Evolutionary conservation across 208 protist species (phyloP).

Genomic region (Trypanosoma grayi): DNA sequence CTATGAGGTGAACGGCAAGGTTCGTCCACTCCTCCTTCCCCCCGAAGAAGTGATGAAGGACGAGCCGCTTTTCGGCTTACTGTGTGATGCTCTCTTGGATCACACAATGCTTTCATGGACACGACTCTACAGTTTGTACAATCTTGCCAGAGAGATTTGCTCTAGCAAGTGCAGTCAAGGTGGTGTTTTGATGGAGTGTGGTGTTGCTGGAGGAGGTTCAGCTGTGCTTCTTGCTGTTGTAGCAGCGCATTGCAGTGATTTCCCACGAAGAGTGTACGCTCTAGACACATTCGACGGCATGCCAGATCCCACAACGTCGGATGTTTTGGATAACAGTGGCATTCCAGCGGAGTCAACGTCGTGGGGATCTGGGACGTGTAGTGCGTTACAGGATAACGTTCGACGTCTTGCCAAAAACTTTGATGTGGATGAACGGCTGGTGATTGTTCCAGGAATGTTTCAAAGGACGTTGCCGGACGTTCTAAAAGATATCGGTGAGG

Average conservation of each 20-base stretch:
- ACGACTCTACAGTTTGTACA: conserved; percentile 58
- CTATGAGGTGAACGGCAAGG: conserved; percentile 41
- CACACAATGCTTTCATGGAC: conserved; percentile 82
- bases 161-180: background rate
- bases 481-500: conserved; percentile 28
- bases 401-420: conserved; percentile 47
- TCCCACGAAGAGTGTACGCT: conserved; percentile 44
- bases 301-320: conserved; percentile 46
- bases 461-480: conserved; percentile 38
- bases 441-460: conserved; percentile 52
- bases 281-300: conserved; percentile 76
- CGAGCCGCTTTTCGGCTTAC: conserved; percentile 61
- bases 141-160: conserved; percentile 18
- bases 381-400: conserved; percentile 35
- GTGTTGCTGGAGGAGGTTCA: conserved; percentile 62
- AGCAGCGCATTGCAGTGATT: conserved; percentile 15
- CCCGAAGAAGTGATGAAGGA: conserved; percentile 37
- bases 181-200: conserved; percentile 69
- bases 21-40: conserved; percentile 39
- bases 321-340: conserved; percentile 18
- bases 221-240: conserved; percentile 68
- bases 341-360: conserved; percentile 21
- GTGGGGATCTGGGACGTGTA: conserved; percentile 74
- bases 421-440: conserved; percentile 52
- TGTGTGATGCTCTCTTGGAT: conserved; percentile 71